Evolutionary conservation across 1,139 yeast species (phyloP).

Genomic region (Schizosaccharomyces versatilis): DNA sequence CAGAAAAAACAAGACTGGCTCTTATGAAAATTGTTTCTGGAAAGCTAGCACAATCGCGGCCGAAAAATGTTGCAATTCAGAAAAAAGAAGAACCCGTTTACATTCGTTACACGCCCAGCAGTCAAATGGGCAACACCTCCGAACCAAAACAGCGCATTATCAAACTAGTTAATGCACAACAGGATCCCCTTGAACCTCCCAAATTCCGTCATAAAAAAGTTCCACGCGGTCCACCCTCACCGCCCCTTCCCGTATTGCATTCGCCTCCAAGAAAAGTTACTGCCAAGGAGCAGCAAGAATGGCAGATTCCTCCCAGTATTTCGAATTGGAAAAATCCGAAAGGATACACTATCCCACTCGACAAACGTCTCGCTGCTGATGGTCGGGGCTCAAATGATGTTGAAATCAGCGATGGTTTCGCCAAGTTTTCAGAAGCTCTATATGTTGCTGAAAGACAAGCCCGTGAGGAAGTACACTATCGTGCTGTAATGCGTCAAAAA

Average conservation of each 20-base stretch:
- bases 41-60: slow-evolving; percentile 18
- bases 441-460: slow-evolving; percentile 56
- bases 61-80: slow-evolving; percentile 16
- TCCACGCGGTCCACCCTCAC: slow-evolving; percentile 32
- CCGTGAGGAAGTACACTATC: slow-evolving; percentile 39
- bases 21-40: slow-evolving; percentile 26
- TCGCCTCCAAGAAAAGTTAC: slow-evolving; percentile 37
- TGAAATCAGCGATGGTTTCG: slow-evolving; percentile 38
- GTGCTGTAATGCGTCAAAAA: slow-evolving; percentile 36
- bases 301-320: slow-evolving; percentile 81
- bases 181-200: slow-evolving; percentile 78
- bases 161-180: slow-evolving; percentile 35
- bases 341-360: slow-evolving; percentile 68
- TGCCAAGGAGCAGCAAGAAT: slow-evolving; percentile 52
- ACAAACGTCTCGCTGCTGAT: slow-evolving; percentile 48
- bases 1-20: slow-evolving; percentile 28
- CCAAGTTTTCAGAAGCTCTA: slow-evolving; percentile 46
- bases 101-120: slow-evolving; percentile 29
- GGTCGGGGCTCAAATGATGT: slow-evolving; percentile 24
- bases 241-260: slow-evolving; percentile 33
- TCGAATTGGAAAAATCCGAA: slow-evolving; percentile 93
- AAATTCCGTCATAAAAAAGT: slow-evolving; percentile 54
- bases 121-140: slow-evolving; percentile 19
- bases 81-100: slow-evolving; percentile 22
- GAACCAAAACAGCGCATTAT: slow-evolving; percentile 24